Evolutionary conservation across 1,139 yeast genomes (phyloP).

Genomic region (Fermentozyma sake): DNA sequence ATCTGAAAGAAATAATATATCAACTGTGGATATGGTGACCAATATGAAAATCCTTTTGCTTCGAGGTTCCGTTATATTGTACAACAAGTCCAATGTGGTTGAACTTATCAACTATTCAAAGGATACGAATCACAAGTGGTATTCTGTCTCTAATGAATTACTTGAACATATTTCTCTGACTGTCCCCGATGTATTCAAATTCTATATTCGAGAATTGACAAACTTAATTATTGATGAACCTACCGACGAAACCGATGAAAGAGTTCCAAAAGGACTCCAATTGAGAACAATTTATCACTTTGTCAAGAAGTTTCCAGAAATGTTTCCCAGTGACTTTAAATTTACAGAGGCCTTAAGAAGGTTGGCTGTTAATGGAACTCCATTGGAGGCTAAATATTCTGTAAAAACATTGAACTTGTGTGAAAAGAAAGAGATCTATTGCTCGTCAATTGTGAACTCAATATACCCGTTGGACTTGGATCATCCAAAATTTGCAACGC

Average conservation of each 20-base stretch:
- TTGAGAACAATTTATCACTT: conserved; percentile 62
- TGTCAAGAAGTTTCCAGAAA: conserved; percentile 44
- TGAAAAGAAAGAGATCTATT: conserved; percentile 34
- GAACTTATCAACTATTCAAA: conserved; percentile 48
- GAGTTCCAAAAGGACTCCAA: conserved; percentile 9
- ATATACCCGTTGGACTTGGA: conserved; percentile 50
- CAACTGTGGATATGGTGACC: conserved; percentile 46
- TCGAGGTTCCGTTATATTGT: conserved; percentile 57
- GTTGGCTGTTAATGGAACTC: conserved; percentile 50
- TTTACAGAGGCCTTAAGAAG: conserved; percentile 40
- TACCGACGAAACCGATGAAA: conserved; percentile 13
- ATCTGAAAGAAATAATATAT: conserved; percentile 32
- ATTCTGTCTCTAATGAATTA: conserved; percentile 44
- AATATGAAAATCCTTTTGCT: conserved; percentile 55
- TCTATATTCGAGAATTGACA: conserved; percentile 51
- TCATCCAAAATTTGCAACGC: conserved; percentile 44
- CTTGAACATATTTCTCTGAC: conserved; percentile 57
- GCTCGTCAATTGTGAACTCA: conserved; percentile 33
- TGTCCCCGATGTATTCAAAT: conserved; percentile 62
- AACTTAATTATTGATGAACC: conserved; percentile 29
- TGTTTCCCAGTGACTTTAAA: conserved; percentile 27
- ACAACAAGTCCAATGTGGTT: conserved; percentile 61
- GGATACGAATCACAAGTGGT: conserved; percentile 24
- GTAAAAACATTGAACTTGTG: conserved; percentile 53
- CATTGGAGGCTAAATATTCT: conserved; percentile 64